Evolutionary conservation across 805 yeast species (phyloP).

Genomic region (Hanseniaspora lachancei): DNA sequence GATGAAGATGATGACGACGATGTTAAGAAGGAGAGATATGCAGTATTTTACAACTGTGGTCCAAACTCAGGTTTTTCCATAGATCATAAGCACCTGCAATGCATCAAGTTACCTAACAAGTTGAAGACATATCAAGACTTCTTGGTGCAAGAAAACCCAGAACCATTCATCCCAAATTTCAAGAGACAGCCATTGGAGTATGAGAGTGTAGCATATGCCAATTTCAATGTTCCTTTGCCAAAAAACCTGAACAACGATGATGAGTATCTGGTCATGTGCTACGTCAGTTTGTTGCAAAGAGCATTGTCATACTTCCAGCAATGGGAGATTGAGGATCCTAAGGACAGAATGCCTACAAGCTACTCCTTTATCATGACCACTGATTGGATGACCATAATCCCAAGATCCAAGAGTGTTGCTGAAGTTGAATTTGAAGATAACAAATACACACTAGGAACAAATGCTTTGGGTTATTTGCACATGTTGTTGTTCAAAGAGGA

Average conservation of each 20-base stretch:
- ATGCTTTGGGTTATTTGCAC: slow-evolving; percentile 73
- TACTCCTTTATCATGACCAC: slow-evolving; percentile 75
- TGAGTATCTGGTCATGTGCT: slow-evolving; percentile 53
- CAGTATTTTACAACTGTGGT: slow-evolving; percentile 85
- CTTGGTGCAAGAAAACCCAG: slow-evolving; percentile 31
- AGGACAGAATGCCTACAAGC: slow-evolving; percentile 32
- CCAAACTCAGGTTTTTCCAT: slow-evolving; percentile 86
- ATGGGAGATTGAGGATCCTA: slow-evolving; percentile 26
- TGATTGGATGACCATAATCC: slow-evolving; percentile 76
- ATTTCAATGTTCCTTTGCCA: slow-evolving; percentile 59
- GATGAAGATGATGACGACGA: slow-evolving; percentile 25
- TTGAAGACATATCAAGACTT: slow-evolving; percentile 47
- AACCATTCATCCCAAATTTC: slow-evolving; percentile 42
- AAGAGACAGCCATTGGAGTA: slow-evolving; percentile 50
- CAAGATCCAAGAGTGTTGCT: slow-evolving; percentile 34
- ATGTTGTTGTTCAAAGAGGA: slow-evolving; percentile 61
- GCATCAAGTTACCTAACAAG: slow-evolving; percentile 53
- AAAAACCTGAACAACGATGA: slow-evolving; percentile 28
- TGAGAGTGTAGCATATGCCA: slow-evolving; percentile 60
- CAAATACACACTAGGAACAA: slow-evolving; percentile 45
- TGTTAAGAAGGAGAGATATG: slow-evolving; percentile 37
- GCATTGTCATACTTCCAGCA: slow-evolving; percentile 55
- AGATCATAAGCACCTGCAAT: slow-evolving; percentile 84
- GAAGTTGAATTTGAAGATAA: slow-evolving; percentile 8
- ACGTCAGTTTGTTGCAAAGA: slow-evolving; percentile 59